Conservation (phyloP, 768 basidiomycete species). For the Suillus placidus region DNA sequence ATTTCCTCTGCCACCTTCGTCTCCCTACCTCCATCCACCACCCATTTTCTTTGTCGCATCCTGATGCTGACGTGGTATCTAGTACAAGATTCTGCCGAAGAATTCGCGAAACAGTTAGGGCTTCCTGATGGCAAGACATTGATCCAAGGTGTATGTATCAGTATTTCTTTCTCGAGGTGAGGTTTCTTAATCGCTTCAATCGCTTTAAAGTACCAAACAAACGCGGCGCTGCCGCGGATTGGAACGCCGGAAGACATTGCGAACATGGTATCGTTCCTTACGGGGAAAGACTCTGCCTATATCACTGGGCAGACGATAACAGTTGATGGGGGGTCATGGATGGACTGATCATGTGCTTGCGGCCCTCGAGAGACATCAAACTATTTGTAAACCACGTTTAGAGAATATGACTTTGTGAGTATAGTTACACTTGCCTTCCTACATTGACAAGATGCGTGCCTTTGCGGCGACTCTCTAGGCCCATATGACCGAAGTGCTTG, state of each 20-base stretch:
- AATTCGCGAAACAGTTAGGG: neutral
- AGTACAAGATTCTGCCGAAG: neutral
- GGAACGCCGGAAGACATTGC: slow-evolving; percentile 28
- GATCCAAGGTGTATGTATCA: neutral
- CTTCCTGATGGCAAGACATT: neutral
- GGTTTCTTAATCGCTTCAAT: neutral
- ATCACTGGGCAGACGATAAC: slow-evolving; percentile 29
- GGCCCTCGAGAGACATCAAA: neutral
- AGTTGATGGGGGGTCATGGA: slow-evolving; percentile 9
- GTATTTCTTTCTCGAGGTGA: neutral
- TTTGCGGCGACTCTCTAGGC: too few species aligned
- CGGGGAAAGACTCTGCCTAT: slow-evolving; percentile 30
- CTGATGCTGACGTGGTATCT: neutral
- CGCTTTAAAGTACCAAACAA: slow-evolving; percentile 1
- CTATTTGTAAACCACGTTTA: neutral
- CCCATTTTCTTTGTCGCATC: neutral
- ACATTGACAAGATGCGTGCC: too few species aligned
- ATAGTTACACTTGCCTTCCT: neutral
- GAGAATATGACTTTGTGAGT: neutral
- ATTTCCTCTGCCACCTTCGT: neutral
- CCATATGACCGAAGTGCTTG: too few species aligned
- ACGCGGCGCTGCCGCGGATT: slow-evolving; percentile 14
- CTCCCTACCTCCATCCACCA: neutral
- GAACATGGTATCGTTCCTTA: slow-evolving; percentile 35
- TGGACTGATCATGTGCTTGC: neutral